Evolutionary conservation across 352 stramenopile genomes (phyloP), one percentile per base, ranked within the genome.

Genomic region (Pythium utonaiense): DNA sequence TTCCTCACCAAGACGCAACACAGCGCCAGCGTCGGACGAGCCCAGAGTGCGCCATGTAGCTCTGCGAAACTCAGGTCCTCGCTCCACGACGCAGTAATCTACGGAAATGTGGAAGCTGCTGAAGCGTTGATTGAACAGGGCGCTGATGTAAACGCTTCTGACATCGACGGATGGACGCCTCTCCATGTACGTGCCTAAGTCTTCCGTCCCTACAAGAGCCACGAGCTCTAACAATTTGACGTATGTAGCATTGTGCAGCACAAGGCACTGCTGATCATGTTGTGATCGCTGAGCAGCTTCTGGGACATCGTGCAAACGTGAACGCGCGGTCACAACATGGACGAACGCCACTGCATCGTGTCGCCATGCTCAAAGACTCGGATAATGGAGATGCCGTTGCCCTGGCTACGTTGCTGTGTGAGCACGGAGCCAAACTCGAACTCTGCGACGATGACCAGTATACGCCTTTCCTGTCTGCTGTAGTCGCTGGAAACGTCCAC

Each of bases 81-180:
- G 6, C 40, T 91, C 6, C 68, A 86, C n/a, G 67, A 72, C 34
- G 78, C 81, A 38, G 69, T 62, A 1, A 78, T 80, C 53, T 85
- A 75, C 49, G 81, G 73, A 3, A 80, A 85, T 36, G 31, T 65
- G 2, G 47, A 67, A 0, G 74, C 75, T 0, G 68, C 78, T 1
- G 56, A 72, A 45, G 25, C 76, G 45, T 60, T 91, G 19, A 63
- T 89, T 0, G 57, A 74, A n/a, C 57, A 74, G 58, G 74, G 68
- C 17, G 56, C 60, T 13, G 64, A 77, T 10, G 57, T 75, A 2
- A 70, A 67, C 21, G 64, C 61, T n/a, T 67, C 64, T 51, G 81
- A 91, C 60, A 57, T 64, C 1, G 83, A 89, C 22, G 75, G 68
- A 1, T 91, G 81, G 81, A 87, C 77, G 1, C 57, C 70, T 28